A percentile compares a stretch with the other conserved stretches of the same genome.
These are phyloP conservation scores for Hamamelis virginiana DNA, from an alignment of 164 flowering plant species.

Conservation along the genomic window DNA sequence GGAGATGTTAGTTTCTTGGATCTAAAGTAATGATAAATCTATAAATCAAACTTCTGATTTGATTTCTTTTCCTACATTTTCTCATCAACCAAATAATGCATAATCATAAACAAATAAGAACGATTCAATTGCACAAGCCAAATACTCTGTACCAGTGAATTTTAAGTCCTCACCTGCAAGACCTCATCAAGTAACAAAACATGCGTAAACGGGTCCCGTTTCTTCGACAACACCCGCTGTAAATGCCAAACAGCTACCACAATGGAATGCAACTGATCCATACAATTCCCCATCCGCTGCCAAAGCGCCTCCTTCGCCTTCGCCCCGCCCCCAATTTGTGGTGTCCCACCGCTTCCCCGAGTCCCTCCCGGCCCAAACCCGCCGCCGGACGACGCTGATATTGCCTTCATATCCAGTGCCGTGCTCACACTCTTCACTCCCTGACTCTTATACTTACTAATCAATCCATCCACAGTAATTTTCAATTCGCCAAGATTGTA, in stretches of 20 bases:
- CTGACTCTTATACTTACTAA: slow-evolving; percentile 64
- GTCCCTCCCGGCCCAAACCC: slow-evolving; percentile 85
- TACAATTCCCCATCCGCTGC: slow-evolving; percentile 77
- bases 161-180: slow-evolving; percentile 54
- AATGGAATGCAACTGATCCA: slow-evolving; percentile 84
- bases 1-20: too few relatives aligned
- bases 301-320: slow-evolving; percentile 90
- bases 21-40: too few relatives aligned
- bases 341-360: slow-evolving; percentile 87
- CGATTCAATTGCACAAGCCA: neutral
- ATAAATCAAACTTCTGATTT: too few relatives aligned
- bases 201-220: slow-evolving; percentile 93
- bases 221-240: slow-evolving; percentile 97
- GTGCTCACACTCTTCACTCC: slow-evolving; percentile 63
- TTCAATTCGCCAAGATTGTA: slow-evolving; percentile 87
- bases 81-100: too few relatives aligned
- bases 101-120: too few relatives aligned
- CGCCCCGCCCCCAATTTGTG: slow-evolving; percentile 86
- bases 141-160: neutral
- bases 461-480: slow-evolving; percentile 68
- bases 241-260: slow-evolving; percentile 93
- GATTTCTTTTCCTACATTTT: too few relatives aligned
- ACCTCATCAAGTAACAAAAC: slow-evolving; percentile 88
- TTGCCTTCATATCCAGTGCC: slow-evolving; percentile 94
- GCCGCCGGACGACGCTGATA: slow-evolving; percentile 49